phyloP scores from a whole-genome alignment of 2,329 filamentous ascomycete species.

The Fusarium circinatum region DNA sequence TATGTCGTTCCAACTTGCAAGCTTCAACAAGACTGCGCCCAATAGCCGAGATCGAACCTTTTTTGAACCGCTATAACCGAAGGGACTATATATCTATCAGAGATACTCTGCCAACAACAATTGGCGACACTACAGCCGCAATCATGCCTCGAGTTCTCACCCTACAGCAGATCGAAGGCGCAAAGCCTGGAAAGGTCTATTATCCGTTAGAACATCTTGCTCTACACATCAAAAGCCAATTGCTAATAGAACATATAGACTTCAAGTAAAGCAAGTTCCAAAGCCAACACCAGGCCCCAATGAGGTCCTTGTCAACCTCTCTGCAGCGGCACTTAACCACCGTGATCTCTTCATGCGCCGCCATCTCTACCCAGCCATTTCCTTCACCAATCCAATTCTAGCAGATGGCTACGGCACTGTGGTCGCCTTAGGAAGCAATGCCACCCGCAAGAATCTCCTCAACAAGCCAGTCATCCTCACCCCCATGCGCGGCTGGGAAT shows the following conservation, averaged over 20 bases:
- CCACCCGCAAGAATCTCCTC: constrained; percentile 53
- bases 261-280: constrained; percentile 69
- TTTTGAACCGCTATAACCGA: no score
- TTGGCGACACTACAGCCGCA: background rate
- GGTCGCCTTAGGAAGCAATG: constrained; percentile 66
- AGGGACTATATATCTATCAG: background rate
- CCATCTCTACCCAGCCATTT: constrained; percentile 87
- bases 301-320: constrained; percentile 80
- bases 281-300: constrained; percentile 70
- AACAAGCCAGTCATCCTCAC: constrained; percentile 80
- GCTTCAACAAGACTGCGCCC: background rate
- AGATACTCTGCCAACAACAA: background rate
- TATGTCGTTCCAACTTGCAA: background rate
- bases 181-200: constrained; percentile 89
- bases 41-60: background rate
- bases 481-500: constrained; percentile 81
- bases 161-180: constrained; percentile 73
- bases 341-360: constrained; percentile 95
- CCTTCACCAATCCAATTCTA: constrained; percentile 81
- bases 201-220: constrained; percentile 67
- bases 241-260: constrained; percentile 50
- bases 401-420: constrained; percentile 86
- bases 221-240: background rate
- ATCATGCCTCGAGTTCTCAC: constrained; percentile 67
- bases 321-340: constrained; percentile 89